Evolutionary conservation across 2,329 filamentous ascomycete genomes (phyloP), one percentile per base, ranked within the genome.

Genomic region (Alternaria infectoria): DNA sequence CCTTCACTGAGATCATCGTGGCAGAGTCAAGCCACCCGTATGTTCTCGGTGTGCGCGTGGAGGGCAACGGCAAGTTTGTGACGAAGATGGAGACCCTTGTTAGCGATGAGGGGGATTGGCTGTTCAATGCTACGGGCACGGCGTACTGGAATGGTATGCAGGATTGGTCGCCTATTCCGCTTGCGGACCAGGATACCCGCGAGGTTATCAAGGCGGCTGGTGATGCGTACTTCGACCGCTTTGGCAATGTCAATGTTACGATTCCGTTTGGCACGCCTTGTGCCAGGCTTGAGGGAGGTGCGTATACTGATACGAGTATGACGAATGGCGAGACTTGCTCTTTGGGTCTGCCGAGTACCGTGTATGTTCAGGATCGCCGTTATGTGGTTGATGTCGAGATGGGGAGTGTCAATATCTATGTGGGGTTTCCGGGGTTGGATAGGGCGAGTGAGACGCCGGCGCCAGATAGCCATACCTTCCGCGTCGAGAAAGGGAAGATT

Each of bases 341-440:
- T 30, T 54, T 74, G 11, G 72, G 70, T 1, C 54, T 76, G 8
- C 72, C 74, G 5, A 71, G 64, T 17, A 71, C 67, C 1, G 66
- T 74, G 1, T 59, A 67, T 9, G 51, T 74, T 9, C 61, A 68
- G 4, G 67, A 74, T 57, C 46, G 74, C 5, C 64, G 69, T 17
- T 76, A 75, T 56, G 71, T 76, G 2, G 66, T 75, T 13, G 74
- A 76, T 58, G 65, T 70, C 19, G 62, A 71, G 36, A 66, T 68
- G 46, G 74, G 74, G 1, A 70, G 66, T 13, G 73, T 74, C 13
- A 71, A 71, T 23, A 69, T 76, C 15, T 69, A 68, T 62, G 21
- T 69, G 57, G 68, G 68, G 17, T 67, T 75, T 59, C 70, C 69
- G 26, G 56, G 73, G 13, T n/a, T 72, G 10, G 68, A 74, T 52